These are phyloP conservation scores for Zangia roseola DNA, from an alignment of 768 basidiomycete genomes.

Conservation along the genomic window DNA sequence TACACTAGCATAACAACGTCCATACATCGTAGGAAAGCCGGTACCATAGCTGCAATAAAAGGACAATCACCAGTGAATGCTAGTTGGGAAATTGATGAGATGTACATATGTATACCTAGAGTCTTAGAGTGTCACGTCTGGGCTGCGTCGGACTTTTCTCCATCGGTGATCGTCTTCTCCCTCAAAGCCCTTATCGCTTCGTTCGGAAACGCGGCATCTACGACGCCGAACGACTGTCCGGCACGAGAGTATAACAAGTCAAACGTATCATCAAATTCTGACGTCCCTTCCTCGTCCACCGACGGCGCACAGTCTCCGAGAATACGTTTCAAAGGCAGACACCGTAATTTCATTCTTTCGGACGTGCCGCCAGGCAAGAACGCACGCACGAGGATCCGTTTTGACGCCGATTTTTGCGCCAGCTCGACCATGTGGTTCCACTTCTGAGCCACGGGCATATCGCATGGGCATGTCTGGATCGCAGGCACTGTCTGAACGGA, in stretches of 20 bases:
- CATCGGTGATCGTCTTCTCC: conserved; percentile 8
- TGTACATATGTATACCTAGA: not conserved
- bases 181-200: conserved; percentile 14
- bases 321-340: conserved; percentile 20
- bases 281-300: conserved; percentile 14
- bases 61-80: not conserved
- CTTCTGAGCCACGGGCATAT: conserved; percentile 20
- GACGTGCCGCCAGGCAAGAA: conserved; percentile 26
- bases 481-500: conserved; percentile 4
- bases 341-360: conserved; percentile 26
- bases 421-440: conserved; percentile 30
- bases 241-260: conserved; percentile 27
- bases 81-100: no score
- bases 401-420: conserved; percentile 21
- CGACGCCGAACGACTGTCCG: conserved; percentile 11
- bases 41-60: conserved; percentile 8
- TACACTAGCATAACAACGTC: conserved; percentile 3
- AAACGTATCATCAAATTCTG: conserved; percentile 21
- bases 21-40: not conserved
- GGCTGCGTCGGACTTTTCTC: not conserved
- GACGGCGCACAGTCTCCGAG: conserved; percentile 6
- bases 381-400: conserved; percentile 26
- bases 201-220: conserved; percentile 25
- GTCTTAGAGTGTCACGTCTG: not conserved
- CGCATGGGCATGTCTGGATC: conserved; percentile 23